A percentile compares a stretch with the other conserved stretches of the same genome.
Conservation (phyloP, 345 rosid genomes). For the Lenwebbia sp. region DNA sequence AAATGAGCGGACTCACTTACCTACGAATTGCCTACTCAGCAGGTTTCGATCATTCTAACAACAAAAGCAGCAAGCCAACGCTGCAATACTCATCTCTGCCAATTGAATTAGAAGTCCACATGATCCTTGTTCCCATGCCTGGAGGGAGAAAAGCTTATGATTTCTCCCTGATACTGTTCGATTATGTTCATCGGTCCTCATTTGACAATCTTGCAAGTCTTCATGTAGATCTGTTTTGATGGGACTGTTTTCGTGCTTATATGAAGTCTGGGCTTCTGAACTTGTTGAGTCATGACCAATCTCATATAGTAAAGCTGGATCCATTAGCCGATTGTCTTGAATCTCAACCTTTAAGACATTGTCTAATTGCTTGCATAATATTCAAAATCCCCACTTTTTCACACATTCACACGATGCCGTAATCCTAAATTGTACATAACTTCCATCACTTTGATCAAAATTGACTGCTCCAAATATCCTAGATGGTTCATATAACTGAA, state of each 20-base stretch:
- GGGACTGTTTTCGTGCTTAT: background rate
- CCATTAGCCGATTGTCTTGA: background rate
- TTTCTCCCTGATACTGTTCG: background rate
- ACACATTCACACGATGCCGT: fast-evolving
- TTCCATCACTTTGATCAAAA: background rate
- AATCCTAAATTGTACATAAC: background rate
- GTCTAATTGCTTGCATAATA: background rate
- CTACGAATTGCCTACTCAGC: background rate
- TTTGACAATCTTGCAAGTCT: background rate
- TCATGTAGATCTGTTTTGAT: background rate
- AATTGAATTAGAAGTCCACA: fast-evolving
- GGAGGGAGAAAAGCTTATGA: background rate
- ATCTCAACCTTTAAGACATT: background rate
- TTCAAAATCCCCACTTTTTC: background rate
- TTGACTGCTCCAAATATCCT: background rate
- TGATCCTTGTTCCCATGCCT: background rate
- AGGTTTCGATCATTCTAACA: background rate
- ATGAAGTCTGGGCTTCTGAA: background rate
- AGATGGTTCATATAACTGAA: background rate
- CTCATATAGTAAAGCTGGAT: background rate
- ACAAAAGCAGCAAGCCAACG: background rate
- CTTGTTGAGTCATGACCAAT: background rate
- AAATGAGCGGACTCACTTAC: background rate
- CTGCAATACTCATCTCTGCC: background rate
- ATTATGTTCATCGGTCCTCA: background rate